A percentile compares a stretch with the other conserved stretches of the same genome.
These are phyloP conservation scores for Micractinium sp. DNA, from an alignment of 139 green algal genomes.

Conservation along the genomic window DNA sequence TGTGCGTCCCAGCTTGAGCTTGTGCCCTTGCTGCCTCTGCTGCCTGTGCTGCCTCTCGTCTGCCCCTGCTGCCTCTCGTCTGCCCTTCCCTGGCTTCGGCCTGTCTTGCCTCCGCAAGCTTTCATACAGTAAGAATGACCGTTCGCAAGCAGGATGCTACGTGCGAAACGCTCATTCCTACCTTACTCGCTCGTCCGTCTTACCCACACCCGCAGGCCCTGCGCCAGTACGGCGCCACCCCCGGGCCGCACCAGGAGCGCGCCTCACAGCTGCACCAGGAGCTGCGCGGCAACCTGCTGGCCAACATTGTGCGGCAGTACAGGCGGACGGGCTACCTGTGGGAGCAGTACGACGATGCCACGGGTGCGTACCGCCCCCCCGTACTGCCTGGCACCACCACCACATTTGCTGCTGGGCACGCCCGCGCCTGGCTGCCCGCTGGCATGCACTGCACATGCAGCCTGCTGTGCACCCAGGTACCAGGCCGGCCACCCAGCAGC, in stretches of 20 bases:
- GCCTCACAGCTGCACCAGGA: slow-evolving; percentile 52
- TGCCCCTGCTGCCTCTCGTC: too few relatives aligned
- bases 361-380: background rate
- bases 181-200: background rate
- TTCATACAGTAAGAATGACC: too few relatives aligned
- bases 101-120: too few relatives aligned
- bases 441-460: background rate
- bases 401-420: background rate
- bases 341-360: slow-evolving; percentile 70
- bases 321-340: slow-evolving; percentile 79
- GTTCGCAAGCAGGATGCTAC: too few relatives aligned
- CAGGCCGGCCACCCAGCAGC: too few relatives aligned
- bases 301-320: slow-evolving; percentile 81
- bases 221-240: slow-evolving; percentile 50
- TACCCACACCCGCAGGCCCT: slow-evolving; percentile 40
- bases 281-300: slow-evolving; percentile 72
- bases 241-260: slow-evolving; percentile 32
- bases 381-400: background rate
- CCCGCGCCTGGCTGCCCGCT: background rate
- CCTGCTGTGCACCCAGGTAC: too few relatives aligned
- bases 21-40: too few relatives aligned
- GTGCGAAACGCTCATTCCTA: too few relatives aligned
- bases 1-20: too few relatives aligned
- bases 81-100: too few relatives aligned
- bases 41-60: too few relatives aligned